These are phyloP conservation scores for Hypoxylon sp. DNA, from an alignment of 2,329 filamentous ascomycete species.

Conservation along the genomic window DNA sequence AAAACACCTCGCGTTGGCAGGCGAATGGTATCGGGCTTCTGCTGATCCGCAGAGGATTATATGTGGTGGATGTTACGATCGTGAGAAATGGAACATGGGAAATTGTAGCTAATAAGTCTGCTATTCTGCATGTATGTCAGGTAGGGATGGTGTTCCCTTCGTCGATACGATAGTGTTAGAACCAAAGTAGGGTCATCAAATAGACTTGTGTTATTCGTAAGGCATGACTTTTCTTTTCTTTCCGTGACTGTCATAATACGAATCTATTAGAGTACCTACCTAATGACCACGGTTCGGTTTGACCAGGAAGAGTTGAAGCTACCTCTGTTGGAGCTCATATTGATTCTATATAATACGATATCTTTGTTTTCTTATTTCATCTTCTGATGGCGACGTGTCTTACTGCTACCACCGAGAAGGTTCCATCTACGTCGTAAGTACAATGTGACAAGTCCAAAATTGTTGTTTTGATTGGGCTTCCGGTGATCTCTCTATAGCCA, in stretches of 20 bases:
- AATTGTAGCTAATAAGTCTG: conserved; percentile 29
- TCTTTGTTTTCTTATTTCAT: not conserved
- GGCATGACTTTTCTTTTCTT: not conserved
- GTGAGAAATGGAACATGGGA: conserved; percentile 22
- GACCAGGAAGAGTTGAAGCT: not conserved
- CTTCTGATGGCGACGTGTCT: not conserved
- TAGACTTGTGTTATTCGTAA: not conserved
- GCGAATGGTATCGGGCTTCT: not conserved
- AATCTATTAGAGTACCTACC: not conserved
- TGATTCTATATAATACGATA: not conserved
- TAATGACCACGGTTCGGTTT: not conserved
- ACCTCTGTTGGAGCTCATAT: not conserved
- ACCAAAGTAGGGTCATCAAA: not conserved
- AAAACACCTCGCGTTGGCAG: not conserved
- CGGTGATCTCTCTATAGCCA: not conserved
- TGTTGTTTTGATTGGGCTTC: not conserved
- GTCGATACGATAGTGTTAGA: not conserved
- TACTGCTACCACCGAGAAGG: not conserved
- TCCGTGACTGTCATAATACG: not conserved
- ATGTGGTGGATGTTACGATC: conserved; percentile 38
- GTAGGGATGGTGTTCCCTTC: not conserved
- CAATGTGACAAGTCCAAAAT: not conserved
- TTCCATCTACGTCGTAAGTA: too few species aligned
- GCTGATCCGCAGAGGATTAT: conserved; percentile 22
- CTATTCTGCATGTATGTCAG: not conserved